Base-by-base conservation (phyloP, 768 basidiomycete species). In the Russula sp. region DNA sequence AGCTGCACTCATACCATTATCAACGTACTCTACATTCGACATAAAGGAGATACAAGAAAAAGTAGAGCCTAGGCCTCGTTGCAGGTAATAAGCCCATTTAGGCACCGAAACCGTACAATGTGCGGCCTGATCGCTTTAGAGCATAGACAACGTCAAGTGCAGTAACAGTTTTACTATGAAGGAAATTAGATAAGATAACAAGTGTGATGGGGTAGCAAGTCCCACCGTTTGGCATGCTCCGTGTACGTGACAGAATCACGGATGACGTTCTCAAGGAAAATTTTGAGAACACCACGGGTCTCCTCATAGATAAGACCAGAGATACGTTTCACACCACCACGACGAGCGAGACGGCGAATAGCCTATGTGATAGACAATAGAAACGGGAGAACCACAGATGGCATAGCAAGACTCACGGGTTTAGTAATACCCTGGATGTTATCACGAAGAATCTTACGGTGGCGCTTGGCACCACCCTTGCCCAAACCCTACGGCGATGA, bases 301-400 rank as follows among this genome's bases (percentile, higher is more conserved):
- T 95, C 94, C 74, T 95, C 93, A 77, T 96, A 94, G 80, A 95
- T 94, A 67, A 94, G 85, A 75, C 92, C 84, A 51, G 88, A 90
- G 72, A 92, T 91, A 90, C 91, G 87, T 84, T 97, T 95, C 73
- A 96, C 94, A 89, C 95, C 94, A 71, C 94, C 93, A 83, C 94
- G 89, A 76, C 91, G 91, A 59, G 94, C 94, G 64, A 98, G 90
- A 84, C 94, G 92, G 82, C 89, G 90, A 77, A 96, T 86, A 73
- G 88, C 93, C 91, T 86, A 73, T 70, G 68, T 71, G 75, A 65
- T 74, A 67, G 57, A 2, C 20, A 5, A 34, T 71, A 50, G 50
- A 53, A 67, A 59, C 27, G 1, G 45, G 35, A 51, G 35, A 55
- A 63, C 16, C 75, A 44, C 7, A 40, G 50, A 27, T 16, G 39